These are phyloP conservation scores for Flaveria sonorensis DNA, from an alignment of 129 eudicot genomes.

Conservation along the genomic window DNA sequence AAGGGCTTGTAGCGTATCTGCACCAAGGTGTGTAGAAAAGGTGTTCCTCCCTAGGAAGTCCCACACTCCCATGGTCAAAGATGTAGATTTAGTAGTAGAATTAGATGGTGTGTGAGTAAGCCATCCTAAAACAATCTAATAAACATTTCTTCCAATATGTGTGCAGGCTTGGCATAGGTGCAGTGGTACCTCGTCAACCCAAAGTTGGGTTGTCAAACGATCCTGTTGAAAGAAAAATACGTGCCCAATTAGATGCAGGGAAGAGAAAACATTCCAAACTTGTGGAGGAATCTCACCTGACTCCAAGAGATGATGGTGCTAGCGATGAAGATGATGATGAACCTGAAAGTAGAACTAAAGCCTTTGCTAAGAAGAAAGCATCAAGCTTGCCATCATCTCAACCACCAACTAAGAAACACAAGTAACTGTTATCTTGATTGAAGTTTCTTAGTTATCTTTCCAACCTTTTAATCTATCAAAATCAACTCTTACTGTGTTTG, in stretches of 20 bases:
- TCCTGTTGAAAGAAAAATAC: slow-evolving; percentile 68
- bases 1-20: too few relatives aligned
- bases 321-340: slow-evolving; percentile 72
- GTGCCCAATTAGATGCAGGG: slow-evolving; percentile 47
- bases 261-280: slow-evolving; percentile 47
- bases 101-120: too few relatives aligned
- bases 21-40: too few relatives aligned
- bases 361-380: slow-evolving; percentile 61
- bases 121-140: not conserved
- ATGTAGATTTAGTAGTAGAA: too few relatives aligned
- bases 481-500: not conserved
- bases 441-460: not conserved
- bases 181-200: slow-evolving; percentile 67
- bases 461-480: not conserved
- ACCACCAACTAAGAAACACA: slow-evolving; percentile 21
- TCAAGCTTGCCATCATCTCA: slow-evolving; percentile 4
- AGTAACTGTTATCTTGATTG: slow-evolving; percentile 17
- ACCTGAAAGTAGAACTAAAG: slow-evolving; percentile 65
- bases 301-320: slow-evolving; percentile 44
- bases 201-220: slow-evolving; percentile 45
- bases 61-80: too few relatives aligned
- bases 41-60: too few relatives aligned
- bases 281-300: slow-evolving; percentile 27
- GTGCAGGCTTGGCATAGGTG: slow-evolving; percentile 77
- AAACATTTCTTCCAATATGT: not conserved